Conservation (phyloP, 1,139 yeast genomes). For the Sporopachydermia cereana region DNA sequence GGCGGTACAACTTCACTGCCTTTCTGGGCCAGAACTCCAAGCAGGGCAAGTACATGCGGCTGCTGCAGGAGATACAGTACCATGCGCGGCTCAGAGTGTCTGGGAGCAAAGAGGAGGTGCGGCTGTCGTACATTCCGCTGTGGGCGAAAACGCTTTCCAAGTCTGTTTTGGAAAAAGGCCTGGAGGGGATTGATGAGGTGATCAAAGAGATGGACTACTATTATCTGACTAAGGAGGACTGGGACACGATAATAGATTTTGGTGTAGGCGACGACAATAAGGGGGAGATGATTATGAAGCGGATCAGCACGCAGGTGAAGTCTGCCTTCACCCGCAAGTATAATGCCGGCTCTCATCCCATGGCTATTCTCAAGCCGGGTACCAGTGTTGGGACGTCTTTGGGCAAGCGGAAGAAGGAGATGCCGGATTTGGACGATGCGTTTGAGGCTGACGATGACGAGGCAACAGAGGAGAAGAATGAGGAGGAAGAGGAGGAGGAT, state of each 20-base stretch:
- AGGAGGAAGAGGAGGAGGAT: slow-evolving; percentile 29
- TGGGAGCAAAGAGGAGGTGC: slow-evolving; percentile 62
- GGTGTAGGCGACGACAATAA: slow-evolving; percentile 50
- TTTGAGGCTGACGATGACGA: slow-evolving; percentile 49
- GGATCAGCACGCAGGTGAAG: slow-evolving; percentile 64
- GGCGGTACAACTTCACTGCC: slow-evolving; percentile 67
- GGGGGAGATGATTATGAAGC: slow-evolving; percentile 34
- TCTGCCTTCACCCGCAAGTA: slow-evolving; percentile 79
- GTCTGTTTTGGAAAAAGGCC: slow-evolving; percentile 43
- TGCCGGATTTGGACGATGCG: slow-evolving; percentile 20
- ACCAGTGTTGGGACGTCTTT: slow-evolving; percentile 34
- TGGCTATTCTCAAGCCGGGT: slow-evolving; percentile 69
- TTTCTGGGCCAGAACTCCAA: slow-evolving; percentile 93
- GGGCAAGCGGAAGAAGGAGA: slow-evolving; percentile 26
- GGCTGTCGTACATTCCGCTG: slow-evolving; percentile 67
- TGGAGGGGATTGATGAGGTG: slow-evolving; percentile 53
- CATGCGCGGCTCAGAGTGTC: slow-evolving; percentile 75
- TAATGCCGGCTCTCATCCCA: slow-evolving; percentile 68
- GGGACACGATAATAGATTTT: slow-evolving; percentile 77
- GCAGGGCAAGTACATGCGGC: slow-evolving; percentile 61
- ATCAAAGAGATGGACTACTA: slow-evolving; percentile 70
- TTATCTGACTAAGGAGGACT: slow-evolving; percentile 79
- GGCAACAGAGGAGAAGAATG: slow-evolving; percentile 47
- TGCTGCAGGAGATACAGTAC: slow-evolving; percentile 79
- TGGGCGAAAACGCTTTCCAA: slow-evolving; percentile 41